These are phyloP conservation scores for Kodamaea sp. DNA, from an alignment of 1,139 yeast genomes.

Conservation along the genomic window DNA sequence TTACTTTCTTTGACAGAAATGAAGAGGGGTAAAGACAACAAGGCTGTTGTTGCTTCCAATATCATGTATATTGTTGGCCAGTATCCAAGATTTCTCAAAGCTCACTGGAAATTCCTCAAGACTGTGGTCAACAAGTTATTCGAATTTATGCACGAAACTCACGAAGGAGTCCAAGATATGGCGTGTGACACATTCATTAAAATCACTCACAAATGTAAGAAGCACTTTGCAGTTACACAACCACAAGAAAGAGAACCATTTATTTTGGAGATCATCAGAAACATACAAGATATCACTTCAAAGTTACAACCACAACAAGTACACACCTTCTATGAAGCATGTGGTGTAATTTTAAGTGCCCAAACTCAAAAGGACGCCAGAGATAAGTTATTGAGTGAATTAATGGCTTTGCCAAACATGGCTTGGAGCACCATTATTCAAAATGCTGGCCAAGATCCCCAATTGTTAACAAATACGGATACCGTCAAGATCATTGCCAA, in stretches of 20 bases:
- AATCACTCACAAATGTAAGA: conserved; percentile 91
- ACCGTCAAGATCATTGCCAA: conserved; percentile 92
- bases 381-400: conserved; percentile 70
- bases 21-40: conserved; percentile 96
- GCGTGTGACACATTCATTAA: conserved; percentile 98
- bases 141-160: conserved; percentile 99
- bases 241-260: conserved; percentile 89
- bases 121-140: conserved; percentile 94
- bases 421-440: conserved; percentile 92
- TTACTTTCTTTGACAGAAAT: conserved; percentile 87
- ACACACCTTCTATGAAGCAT: conserved; percentile 96
- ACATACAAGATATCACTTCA: conserved; percentile 81
- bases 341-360: conserved; percentile 91
- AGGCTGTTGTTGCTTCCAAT: conserved; percentile 98
- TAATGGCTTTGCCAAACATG: conserved; percentile 89
- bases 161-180: conserved; percentile 99
- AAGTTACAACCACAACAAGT: conserved; percentile 97
- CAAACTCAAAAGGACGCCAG: conserved; percentile 65
- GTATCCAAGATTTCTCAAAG: conserved; percentile 94
- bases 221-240: conserved; percentile 90
- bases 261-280: conserved; percentile 83
- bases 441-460: conserved; percentile 89
- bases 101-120: conserved; percentile 96
- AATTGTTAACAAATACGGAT: conserved; percentile 76
- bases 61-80: conserved; percentile 99